Evolutionary conservation across 2,329 filamentous ascomycete genomes (phyloP), one percentile per base, ranked within the genome.

Genomic region (Claviceps capensis): DNA sequence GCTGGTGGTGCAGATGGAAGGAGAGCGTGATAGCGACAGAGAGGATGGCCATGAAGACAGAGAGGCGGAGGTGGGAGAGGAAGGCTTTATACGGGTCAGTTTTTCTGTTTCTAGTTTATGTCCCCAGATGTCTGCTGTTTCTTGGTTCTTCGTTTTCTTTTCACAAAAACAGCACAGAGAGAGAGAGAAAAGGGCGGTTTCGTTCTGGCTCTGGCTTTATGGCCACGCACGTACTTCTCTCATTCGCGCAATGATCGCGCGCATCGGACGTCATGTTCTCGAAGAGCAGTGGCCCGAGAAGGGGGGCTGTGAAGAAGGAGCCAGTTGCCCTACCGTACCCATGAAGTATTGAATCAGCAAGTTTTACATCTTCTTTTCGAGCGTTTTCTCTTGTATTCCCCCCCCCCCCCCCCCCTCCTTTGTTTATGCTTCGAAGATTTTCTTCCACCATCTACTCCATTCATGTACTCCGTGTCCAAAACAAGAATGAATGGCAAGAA

Each of bases 41-140:
- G 8, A 97, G 88, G 49, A 98, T 75, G 57, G 88, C 82, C 78
- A 97, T 90, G 71, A 95, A 95, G 60, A 95, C 80, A 36, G 86
- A 83, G 2, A 97, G 78, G 4, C 90, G 83, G 19, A 97, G 80
- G 77, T 93, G 96, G 2, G 91, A 93, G 30, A 97, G 82, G 63
- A 96, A 96, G 0, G 80, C 77, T 81, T 56, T 0, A 11, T 6
- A 17, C 41, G 16, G 6, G 4, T 43, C 22, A 42, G 40, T 6
- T 42, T 19, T 30, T 30, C 8, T 30, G 7, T 30, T 30, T 9
- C 26, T 9, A 30, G 26, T 8, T 8, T 3, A 30, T 30, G 26
- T 30, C 26, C 8, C 26, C 26, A 30, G 8, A 9, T 9, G 26
- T 30, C 7, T 30, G 26, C 26, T 30, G 26, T 30, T 30, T 9